A percentile compares a stretch with the other conserved stretches of the same genome.
These are phyloP conservation scores for Chytriomyces hyalinus DNA, from an alignment of 192 early-diverging fungal genomes.

Conservation along the genomic window DNA sequence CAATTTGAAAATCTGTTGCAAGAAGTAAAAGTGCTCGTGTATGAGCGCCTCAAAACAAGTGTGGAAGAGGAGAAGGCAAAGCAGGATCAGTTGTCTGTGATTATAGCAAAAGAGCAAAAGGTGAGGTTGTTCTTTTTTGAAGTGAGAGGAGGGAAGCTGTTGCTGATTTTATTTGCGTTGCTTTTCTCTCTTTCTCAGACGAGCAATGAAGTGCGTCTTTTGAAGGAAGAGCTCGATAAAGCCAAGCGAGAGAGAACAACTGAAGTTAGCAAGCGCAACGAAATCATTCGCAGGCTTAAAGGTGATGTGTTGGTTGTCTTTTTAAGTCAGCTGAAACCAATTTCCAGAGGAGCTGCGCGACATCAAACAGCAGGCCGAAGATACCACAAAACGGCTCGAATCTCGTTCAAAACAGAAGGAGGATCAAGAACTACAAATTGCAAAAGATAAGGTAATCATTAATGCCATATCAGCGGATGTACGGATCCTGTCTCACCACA, in stretches of 20 bases:
- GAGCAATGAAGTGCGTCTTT: conserved; percentile 47
- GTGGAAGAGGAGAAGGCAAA: conserved; percentile 62
- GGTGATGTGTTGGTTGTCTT: conserved; percentile 39
- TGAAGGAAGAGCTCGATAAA: conserved; percentile 57
- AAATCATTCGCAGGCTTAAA: conserved; percentile 61
- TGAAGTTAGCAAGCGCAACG: conserved; percentile 62
- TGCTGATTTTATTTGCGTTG: neutral
- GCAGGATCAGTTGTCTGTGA: conserved; percentile 56
- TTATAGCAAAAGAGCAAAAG: conserved; percentile 66
- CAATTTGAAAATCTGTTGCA: conserved; percentile 57
- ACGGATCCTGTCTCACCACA: neutral
- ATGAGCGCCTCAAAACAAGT: conserved; percentile 54
- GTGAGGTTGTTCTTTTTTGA: conserved; percentile 14
- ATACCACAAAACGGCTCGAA: conserved; percentile 62
- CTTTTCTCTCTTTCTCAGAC: conserved; percentile 39
- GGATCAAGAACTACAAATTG: conserved; percentile 55
- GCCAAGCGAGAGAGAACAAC: conserved; percentile 53
- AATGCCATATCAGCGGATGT: no score
- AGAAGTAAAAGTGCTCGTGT: conserved; percentile 58
- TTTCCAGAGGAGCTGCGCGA: conserved; percentile 58
- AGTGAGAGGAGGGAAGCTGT: neutral
- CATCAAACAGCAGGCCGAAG: conserved; percentile 66
- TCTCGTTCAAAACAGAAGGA: conserved; percentile 62
- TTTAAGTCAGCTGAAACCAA: neutral
- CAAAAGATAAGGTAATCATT: conserved; percentile 46